Evolutionary conservation across 192 early-diverging fungal species (phyloP).

Genomic region (Coemansia sp.): DNA sequence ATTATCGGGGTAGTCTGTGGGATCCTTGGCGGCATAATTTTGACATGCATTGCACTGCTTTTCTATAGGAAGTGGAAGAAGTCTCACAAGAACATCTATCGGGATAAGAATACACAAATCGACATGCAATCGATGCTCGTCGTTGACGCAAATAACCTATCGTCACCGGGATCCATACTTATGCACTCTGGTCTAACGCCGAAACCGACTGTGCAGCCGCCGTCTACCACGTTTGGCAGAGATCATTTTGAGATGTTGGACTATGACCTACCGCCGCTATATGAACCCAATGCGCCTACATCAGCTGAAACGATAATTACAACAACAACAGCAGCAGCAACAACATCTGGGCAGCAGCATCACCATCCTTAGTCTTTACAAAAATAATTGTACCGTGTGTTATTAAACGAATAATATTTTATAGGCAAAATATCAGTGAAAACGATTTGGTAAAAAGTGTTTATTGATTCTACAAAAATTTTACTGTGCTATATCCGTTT

Average conservation of each 20-base stretch:
- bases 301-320: neutral
- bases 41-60: neutral
- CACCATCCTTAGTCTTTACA: no score
- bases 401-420: no score
- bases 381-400: no score
- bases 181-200: neutral
- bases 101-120: neutral
- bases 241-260: neutral
- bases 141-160: neutral
- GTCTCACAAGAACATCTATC: neutral
- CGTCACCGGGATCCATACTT: neutral
- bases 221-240: neutral
- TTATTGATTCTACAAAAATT: no score
- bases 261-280: constrained; percentile 4
- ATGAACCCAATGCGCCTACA: neutral
- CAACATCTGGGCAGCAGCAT: neutral
- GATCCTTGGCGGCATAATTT: neutral
- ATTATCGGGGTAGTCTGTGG: constrained; percentile 7
- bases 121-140: constrained; percentile 3
- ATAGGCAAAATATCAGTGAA: no score
- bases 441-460: no score
- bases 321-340: neutral
- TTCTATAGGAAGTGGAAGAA: neutral
- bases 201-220: neutral
- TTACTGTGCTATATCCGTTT: no score